Conservation (phyloP, 1,139 yeast genomes). For the Taphrina flavorubra region DNA sequence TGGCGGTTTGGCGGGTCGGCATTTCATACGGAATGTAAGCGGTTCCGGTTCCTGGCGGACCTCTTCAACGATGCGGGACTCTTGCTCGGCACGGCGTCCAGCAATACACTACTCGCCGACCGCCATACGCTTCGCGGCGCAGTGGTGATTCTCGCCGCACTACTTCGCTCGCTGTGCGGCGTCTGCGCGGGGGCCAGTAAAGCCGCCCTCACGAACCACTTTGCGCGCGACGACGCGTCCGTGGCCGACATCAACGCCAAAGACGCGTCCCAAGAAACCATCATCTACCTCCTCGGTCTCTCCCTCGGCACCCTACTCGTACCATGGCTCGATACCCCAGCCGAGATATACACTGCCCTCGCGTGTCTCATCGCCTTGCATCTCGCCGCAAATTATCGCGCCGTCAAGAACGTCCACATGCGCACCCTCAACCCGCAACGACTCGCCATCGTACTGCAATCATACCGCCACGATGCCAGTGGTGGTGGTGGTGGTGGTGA, state of each 20-base stretch:
- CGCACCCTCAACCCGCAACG: slow-evolving; percentile 52
- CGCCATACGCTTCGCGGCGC: slow-evolving; percentile 46
- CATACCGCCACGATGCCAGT: background rate
- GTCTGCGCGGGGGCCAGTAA: slow-evolving; percentile 55
- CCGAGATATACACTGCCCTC: slow-evolving; percentile 51
- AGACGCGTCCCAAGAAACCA: slow-evolving; percentile 55
- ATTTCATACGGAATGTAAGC: slow-evolving; percentile 54
- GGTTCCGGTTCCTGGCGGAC: slow-evolving; percentile 53
- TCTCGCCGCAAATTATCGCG: slow-evolving; percentile 52
- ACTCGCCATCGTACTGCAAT: slow-evolving; percentile 48
- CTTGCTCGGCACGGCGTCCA: slow-evolving; percentile 52
- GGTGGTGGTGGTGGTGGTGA: background rate
- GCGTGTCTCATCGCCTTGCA: slow-evolving; percentile 49
- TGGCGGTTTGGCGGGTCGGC: slow-evolving; percentile 52
- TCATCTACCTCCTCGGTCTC: slow-evolving; percentile 53
- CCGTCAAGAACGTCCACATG: slow-evolving; percentile 52
- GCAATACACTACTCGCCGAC: slow-evolving; percentile 46
- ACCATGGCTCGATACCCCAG: slow-evolving; percentile 42
- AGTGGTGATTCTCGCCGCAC: slow-evolving; percentile 51
- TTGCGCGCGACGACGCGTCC: slow-evolving; percentile 49
- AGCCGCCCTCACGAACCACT: slow-evolving; percentile 54
- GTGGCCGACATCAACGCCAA: slow-evolving; percentile 53
- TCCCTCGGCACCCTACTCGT: slow-evolving; percentile 52
- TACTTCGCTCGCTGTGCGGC: slow-evolving; percentile 52
- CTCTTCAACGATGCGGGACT: slow-evolving; percentile 53